phyloP scores from a whole-genome alignment of 108 stramenopile genomes.

The Mayamaea pseudoterrestris region DNA sequence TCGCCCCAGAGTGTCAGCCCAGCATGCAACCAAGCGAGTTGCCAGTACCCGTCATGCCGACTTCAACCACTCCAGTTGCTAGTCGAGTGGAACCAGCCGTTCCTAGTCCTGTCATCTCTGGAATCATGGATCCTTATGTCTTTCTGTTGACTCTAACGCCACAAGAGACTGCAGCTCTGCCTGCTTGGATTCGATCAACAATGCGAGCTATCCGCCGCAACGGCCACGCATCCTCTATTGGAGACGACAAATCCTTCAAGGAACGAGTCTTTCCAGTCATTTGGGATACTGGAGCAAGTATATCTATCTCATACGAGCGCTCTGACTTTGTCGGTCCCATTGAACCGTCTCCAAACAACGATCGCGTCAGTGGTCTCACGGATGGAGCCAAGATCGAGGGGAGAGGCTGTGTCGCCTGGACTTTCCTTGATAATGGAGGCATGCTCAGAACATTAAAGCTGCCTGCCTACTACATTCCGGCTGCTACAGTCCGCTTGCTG shows the following conservation, averaged over 20 bases:
- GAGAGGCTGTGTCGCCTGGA: not conserved
- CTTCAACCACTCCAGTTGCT: too few species aligned
- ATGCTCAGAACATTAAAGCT: not conserved
- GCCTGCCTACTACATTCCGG: not conserved
- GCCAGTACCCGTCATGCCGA: too few species aligned
- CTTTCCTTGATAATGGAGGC: not conserved
- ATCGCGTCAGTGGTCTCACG: not conserved
- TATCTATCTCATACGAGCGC: constrained; percentile 3
- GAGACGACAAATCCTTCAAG: not conserved
- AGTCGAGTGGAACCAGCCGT: too few species aligned
- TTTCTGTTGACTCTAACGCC: too few species aligned
- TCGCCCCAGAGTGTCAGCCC: too few species aligned
- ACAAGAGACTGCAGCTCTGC: too few species aligned
- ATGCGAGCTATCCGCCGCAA: too few species aligned
- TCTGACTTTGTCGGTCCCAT: constrained; percentile 16
- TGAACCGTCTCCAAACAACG: not conserved
- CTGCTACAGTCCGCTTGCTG: constrained; percentile 6
- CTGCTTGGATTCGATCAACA: too few species aligned
- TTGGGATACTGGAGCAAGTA: constrained; percentile 22
- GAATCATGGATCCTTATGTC: too few species aligned
- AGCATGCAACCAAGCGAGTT: too few species aligned
- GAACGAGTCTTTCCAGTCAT: constrained; percentile 5
- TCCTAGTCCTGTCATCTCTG: too few species aligned
- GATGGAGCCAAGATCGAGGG: not conserved
- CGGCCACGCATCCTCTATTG: too few species aligned